A percentile compares a stretch with the other conserved stretches of the same genome.
Evolutionary conservation across 345 rosid genomes (phyloP).

Genomic region (Excoecaria agallocha): DNA sequence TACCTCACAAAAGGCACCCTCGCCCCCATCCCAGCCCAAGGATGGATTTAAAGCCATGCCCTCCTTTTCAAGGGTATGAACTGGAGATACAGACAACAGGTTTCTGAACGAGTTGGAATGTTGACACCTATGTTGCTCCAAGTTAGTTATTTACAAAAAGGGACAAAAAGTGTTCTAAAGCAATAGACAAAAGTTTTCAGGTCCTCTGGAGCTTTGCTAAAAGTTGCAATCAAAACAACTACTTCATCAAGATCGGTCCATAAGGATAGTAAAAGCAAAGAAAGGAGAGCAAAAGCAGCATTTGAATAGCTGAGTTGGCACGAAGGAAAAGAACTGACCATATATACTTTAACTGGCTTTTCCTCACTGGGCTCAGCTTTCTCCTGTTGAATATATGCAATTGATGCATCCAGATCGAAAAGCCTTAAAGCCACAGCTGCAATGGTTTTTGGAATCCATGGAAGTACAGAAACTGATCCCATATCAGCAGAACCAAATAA

Average conservation of each 20-base stretch:
- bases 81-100: neutral
- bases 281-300: neutral
- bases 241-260: neutral
- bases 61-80: neutral
- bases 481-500: constrained; percentile 28
- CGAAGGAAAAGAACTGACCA: constrained; percentile 43
- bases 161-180: neutral
- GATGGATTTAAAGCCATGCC: neutral
- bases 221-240: neutral
- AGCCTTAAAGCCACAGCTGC: constrained; percentile 88
- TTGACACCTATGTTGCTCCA: neutral
- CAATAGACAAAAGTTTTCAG: neutral
- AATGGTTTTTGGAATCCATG: constrained; percentile 95
- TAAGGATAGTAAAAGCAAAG: neutral
- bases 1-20: neutral
- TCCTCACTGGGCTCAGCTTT: constrained; percentile 51
- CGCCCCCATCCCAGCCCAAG: neutral
- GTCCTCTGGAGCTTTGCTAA: neutral
- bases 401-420: constrained; percentile 68
- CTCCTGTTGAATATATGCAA: constrained; percentile 53
- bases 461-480: constrained; percentile 56
- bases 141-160: too few relatives aligned
- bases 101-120: neutral
- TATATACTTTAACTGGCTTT: constrained; percentile 38
- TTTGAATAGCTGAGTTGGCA: neutral